These are phyloP conservation scores for Xylaria hypoxylon DNA, from an alignment of 2,329 filamentous ascomycete species.

Conservation along the genomic window DNA sequence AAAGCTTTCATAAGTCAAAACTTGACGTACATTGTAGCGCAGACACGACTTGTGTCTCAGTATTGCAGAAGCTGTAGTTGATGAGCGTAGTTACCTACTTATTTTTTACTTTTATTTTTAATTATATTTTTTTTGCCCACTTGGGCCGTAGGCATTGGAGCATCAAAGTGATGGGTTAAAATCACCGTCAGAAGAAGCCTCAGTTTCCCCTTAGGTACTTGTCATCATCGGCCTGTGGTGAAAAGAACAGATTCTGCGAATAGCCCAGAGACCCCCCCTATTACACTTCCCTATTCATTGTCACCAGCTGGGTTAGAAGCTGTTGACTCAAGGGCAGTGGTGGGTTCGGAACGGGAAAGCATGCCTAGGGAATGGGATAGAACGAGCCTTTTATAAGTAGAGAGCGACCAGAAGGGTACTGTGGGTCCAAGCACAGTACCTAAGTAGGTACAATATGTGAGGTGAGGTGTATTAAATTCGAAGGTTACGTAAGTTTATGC, in stretches of 20 bases:
- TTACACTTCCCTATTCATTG: slow-evolving; percentile 13
- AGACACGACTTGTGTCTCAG: slow-evolving; percentile 11
- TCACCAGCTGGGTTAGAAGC: slow-evolving; percentile 14
- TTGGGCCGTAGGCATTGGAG: no score
- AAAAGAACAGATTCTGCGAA: slow-evolving; percentile 14
- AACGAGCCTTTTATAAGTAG: slow-evolving; percentile 18
- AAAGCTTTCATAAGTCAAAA: no score
- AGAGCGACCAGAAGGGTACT: no score
- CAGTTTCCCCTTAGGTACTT: slow-evolving; percentile 21
- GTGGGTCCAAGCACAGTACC: no score
- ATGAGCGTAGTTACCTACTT: not conserved
- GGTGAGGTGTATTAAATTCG: no score
- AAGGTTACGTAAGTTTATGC: no score
- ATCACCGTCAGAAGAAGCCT: no score
- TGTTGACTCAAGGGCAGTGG: slow-evolving; percentile 18
- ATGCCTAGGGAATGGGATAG: slow-evolving; percentile 13
- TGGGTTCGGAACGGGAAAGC: slow-evolving; percentile 19
- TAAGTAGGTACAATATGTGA: no score
- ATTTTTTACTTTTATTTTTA: no score
- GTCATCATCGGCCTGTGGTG: slow-evolving; percentile 16
- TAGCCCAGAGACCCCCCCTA: not conserved
- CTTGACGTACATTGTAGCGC: not conserved
- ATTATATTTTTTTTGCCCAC: no score
- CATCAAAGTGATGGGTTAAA: no score
- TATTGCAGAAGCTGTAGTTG: slow-evolving; percentile 4